phyloP scores from a whole-genome alignment of 2,329 filamentous ascomycete species.

The Penicillium sclerotigenum region DNA sequence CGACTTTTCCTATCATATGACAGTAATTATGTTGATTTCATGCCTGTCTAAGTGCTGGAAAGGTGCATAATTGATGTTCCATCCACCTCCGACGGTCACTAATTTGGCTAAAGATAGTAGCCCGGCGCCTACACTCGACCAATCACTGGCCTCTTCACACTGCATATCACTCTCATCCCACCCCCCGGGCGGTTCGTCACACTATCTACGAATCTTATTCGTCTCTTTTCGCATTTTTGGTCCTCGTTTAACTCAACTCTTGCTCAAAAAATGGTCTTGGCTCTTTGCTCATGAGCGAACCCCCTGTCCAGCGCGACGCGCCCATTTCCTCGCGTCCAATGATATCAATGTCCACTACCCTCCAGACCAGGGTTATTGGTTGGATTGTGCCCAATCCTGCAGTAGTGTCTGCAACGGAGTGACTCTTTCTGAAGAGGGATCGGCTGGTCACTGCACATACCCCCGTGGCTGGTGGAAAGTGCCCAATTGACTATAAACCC shows the following conservation, averaged over 20 bases:
- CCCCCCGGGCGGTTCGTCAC: slow-evolving; percentile 24
- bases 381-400: slow-evolving; percentile 31
- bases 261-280: slow-evolving; percentile 19
- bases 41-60: slow-evolving; percentile 1
- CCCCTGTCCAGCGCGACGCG: slow-evolving; percentile 20
- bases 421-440: slow-evolving; percentile 16
- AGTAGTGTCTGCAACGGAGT: slow-evolving; percentile 31
- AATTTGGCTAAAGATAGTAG: slow-evolving; percentile 32
- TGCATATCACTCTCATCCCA: slow-evolving; percentile 5
- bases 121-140: slow-evolving; percentile 27
- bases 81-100: slow-evolving; percentile 6
- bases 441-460: slow-evolving; percentile 11
- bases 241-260: not conserved
- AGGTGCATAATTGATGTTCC: slow-evolving; percentile 12
- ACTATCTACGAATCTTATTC: slow-evolving; percentile 13
- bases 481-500: slow-evolving; percentile 32
- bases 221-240: slow-evolving; percentile 4
- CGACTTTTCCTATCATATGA: not conserved
- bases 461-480: slow-evolving; percentile 18
- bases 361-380: slow-evolving; percentile 11
- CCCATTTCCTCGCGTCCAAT: slow-evolving; percentile 20
- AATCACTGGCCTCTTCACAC: slow-evolving; percentile 23
- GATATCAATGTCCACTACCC: not conserved
- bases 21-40: not conserved
- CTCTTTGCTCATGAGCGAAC: not conserved